phyloP scores from a whole-genome alignment of 441 rosid genomes.

The Corymbia calophylla region DNA sequence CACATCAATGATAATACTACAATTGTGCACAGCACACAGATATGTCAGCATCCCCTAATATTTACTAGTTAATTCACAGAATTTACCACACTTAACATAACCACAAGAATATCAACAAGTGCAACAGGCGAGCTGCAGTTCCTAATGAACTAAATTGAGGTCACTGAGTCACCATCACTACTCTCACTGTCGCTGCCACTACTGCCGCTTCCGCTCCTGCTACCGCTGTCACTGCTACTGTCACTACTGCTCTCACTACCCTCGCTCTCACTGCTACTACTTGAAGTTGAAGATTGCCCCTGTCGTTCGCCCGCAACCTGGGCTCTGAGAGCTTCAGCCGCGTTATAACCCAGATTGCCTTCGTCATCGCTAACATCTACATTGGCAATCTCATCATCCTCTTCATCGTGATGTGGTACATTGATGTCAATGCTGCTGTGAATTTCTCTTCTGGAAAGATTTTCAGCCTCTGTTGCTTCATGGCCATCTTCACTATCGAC shows the following conservation, averaged over 20 bases:
- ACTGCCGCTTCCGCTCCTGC: slow-evolving; percentile 12
- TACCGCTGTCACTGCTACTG: slow-evolving; percentile 23
- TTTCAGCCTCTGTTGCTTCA: slow-evolving; percentile 3
- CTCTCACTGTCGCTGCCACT: slow-evolving; percentile 30
- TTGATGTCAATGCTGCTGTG: slow-evolving; percentile 45
- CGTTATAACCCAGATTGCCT: slow-evolving; percentile 31
- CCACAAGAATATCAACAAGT: not conserved
- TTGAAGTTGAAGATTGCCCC: slow-evolving; percentile 30
- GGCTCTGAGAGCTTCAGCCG: slow-evolving; percentile 60
- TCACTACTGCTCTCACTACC: slow-evolving; percentile 26
- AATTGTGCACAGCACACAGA: not conserved
- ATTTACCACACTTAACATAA: not conserved
- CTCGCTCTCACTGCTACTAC: slow-evolving; percentile 34
- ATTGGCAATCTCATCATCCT: slow-evolving; percentile 51
- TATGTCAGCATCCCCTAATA: not conserved
- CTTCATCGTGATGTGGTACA: slow-evolving; percentile 35
- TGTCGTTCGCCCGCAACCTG: slow-evolving; percentile 38
- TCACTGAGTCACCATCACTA: slow-evolving; percentile 24
- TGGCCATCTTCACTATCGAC: slow-evolving; percentile 19
- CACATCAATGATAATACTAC: not conserved
- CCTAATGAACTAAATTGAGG: slow-evolving; percentile 7
- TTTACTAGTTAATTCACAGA: not conserved
- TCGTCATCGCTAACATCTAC: slow-evolving; percentile 44
- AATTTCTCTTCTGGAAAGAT: slow-evolving; percentile 14
- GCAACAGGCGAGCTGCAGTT: not conserved